Base-by-base conservation (phyloP, 148 eudicot species). In the Linanthus parryae region DNA sequence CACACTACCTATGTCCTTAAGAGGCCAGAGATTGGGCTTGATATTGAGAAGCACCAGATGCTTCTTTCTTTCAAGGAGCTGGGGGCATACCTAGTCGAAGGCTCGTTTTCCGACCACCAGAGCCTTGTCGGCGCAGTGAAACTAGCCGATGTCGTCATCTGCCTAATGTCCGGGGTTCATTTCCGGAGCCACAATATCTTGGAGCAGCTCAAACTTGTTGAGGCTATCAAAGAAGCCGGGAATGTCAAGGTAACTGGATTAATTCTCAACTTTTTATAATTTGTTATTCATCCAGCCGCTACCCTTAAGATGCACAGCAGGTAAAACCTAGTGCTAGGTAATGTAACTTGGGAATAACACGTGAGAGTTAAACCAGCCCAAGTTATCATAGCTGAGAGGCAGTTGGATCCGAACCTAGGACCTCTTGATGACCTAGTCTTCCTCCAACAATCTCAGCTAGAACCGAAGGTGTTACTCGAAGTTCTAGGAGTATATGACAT, bases 191-290 rank as follows among this genome's bases (percentile, higher is more conserved):
- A 88, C 46, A 72, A 69, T 28, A 46, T 88, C n/a, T 31, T 75
- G 67, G 1, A 68, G 66, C 90, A 88, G 71, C 90, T 84, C 50
- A 72, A 84, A 60, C 85, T 89, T 22, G 79, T 89, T 49, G 83
- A 84, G 19, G 97, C 97, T 34, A 84, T 88, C 38, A 84, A 79
- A 64, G 82, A 84, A 59, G 96, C 96, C n/a, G 94, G 94, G 44
- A 88, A 79, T 52, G 58, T 88, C 34, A 84, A 88, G 94, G 96
- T 81, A 65, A 26, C 1, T 2, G n/a, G n/a, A n/a, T n/a, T n/a
- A n/a, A n/a, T n/a, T n/a, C n/a, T n/a, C n/a, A n/a, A n/a, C n/a
- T n/a, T n/a, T n/a, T n/a, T n/a, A n/a, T n/a, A n/a, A n/a, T n/a
- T n/a, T n/a, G n/a, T n/a, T n/a, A n/a, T n/a, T n/a, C n/a, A n/a